Evolutionary conservation across 352 stramenopile genomes (phyloP), one percentile per base, ranked within the genome.

Genomic region (Pythium utonaiense): DNA sequence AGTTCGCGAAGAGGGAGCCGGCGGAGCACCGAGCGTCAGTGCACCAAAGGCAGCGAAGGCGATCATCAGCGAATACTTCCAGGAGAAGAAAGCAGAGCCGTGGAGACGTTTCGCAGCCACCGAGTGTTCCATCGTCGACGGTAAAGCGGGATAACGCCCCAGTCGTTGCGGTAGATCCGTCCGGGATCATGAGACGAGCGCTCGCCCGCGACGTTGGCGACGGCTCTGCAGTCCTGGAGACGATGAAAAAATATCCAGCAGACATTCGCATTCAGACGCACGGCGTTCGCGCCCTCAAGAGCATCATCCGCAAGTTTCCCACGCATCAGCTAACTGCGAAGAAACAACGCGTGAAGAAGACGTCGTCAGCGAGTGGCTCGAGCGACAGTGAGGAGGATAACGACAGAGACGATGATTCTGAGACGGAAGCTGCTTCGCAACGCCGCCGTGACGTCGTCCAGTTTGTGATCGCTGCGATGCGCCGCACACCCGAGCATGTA

Each of bases 141-240:
- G 3, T 16, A 1, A 48, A 34, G 38, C 24, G 33, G 2, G n/a
- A 24, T 8, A 14, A 19, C 14, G 17, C 38, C 1, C 44, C 10
- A 14, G 48, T 34, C n/a, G 27, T 57, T 3, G 69, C 67, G 3
- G 55, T 71, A 0, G 73, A 85, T 57, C 64, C 74, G 6, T 70
- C 73, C 0, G 71, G 69, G 1, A 74, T 82, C 52, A 81, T 89
- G 69, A 71, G 77, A 17, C 73, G 79, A 34, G 79, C 77, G 3
- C 45, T 87, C 14, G 65, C 67, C 9, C 67, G 75, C 8, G 79
- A 89, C 36, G 49, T 68, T 0, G 75, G 77, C 1, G 68, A 87
- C 36, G 73, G 77, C 0, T 70, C 57, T 6, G 64, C 73, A 0
- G 61, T 89, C 10, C 19, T 84, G 17, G 61, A 71, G 21, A 78